These are phyloP conservation scores for Deakozyma indianensis DNA, from an alignment of 805 yeast species.

Conservation along the genomic window DNA sequence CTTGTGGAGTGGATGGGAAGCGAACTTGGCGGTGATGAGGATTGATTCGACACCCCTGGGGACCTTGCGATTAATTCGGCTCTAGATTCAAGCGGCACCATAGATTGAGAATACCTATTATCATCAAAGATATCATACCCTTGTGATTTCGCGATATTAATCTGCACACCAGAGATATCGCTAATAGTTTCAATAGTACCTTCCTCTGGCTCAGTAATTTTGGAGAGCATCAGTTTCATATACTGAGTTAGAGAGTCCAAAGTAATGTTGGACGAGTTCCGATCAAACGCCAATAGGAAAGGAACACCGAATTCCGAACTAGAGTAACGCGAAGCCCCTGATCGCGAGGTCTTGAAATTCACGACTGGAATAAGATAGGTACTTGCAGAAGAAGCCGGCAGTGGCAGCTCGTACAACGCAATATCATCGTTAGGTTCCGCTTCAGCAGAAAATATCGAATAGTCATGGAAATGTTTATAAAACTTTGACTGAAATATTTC, in stretches of 20 bases:
- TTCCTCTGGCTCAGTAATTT: neutral
- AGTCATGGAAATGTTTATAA: constrained; percentile 52
- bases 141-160: neutral
- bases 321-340: neutral
- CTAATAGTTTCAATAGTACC: neutral
- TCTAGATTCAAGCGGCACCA: neutral
- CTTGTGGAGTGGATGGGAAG: neutral
- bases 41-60: neutral
- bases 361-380: neutral
- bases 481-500: constrained; percentile 57
- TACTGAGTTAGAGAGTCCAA: neutral
- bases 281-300: neutral
- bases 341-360: neutral
- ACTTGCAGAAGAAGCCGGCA: neutral
- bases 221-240: neutral
- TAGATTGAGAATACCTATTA: neutral
- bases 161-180: neutral
- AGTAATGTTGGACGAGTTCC: neutral
- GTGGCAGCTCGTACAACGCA: constrained; percentile 41
- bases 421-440: constrained; percentile 50
- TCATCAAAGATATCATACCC: neutral
- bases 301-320: neutral
- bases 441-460: constrained; percentile 45
- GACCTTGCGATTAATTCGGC: neutral
- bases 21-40: neutral